Percentiles rank a stretch among this genome's conserved stretches.
Conservation (phyloP, 2,329 filamentous ascomycete species). For the Cercospora sp. region DNA sequence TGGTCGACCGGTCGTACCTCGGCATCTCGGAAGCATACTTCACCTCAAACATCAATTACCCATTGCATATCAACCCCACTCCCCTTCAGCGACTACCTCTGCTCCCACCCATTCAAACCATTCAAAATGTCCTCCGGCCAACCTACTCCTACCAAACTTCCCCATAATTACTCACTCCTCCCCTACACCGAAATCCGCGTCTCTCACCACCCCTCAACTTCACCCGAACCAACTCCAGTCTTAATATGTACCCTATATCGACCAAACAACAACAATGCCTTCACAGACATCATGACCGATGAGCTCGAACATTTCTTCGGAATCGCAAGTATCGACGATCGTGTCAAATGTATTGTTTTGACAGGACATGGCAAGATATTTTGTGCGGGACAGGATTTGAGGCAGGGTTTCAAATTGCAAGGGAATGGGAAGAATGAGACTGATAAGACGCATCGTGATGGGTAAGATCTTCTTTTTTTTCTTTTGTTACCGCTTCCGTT, state of each 20-base stretch:
- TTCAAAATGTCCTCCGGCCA: conserved; percentile 15
- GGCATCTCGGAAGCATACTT: background rate
- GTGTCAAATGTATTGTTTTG: conserved; percentile 23
- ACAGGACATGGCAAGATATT: conserved; percentile 27
- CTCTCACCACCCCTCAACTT: conserved; percentile 25
- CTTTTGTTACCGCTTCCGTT: background rate
- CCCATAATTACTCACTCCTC: background rate
- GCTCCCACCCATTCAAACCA: background rate
- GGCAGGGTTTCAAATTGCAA: conserved; percentile 25
- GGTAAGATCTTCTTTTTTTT: conserved; percentile 13
- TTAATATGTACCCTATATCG: conserved; percentile 25
- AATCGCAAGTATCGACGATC: conserved; percentile 27
- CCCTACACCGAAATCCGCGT: conserved; percentile 26
- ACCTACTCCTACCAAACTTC: conserved; percentile 4
- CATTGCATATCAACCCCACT: background rate
- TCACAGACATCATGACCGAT: conserved; percentile 30
- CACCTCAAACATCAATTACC: background rate
- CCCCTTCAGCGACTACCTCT: background rate
- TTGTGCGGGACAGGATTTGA: conserved; percentile 28
- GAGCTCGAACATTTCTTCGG: conserved; percentile 29
- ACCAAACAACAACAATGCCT: conserved; percentile 25
- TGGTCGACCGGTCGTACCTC: background rate
- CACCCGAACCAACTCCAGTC: conserved; percentile 23
- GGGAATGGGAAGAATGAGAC: conserved; percentile 26
- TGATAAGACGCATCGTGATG: conserved; percentile 29